These are phyloP conservation scores for Dryas alaskensis DNA, from an alignment of 306 rosid genomes.

Conservation along the genomic window DNA sequence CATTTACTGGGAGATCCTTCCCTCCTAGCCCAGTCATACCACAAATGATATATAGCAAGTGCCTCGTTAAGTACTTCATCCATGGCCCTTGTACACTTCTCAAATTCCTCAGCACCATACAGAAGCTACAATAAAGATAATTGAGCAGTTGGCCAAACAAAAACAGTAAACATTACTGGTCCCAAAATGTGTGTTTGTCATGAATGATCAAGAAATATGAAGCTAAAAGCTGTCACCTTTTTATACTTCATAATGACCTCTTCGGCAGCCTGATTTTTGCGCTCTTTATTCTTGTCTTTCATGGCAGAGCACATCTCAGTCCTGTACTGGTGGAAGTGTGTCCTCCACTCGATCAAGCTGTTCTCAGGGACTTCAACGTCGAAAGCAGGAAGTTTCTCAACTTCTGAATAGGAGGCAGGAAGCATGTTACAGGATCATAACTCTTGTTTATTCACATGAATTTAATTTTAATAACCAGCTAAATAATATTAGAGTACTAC, in stretches of 20 bases:
- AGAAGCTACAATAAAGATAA: slow-evolving; percentile 35
- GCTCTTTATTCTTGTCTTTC: neutral
- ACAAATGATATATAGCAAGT: slow-evolving; percentile 49
- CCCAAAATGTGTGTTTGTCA: too few species aligned
- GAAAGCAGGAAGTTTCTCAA: slow-evolving; percentile 56
- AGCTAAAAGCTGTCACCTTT: slow-evolving; percentile 27
- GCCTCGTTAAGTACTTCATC: slow-evolving; percentile 55
- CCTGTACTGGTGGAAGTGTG: slow-evolving; percentile 29
- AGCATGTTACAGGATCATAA: neutral
- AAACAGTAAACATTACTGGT: too few species aligned
- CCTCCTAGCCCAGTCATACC: slow-evolving; percentile 43
- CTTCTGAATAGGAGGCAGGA: slow-evolving; percentile 34
- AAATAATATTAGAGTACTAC: neutral
- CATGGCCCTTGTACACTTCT: slow-evolving; percentile 33
- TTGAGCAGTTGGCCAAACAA: slow-evolving; percentile 7
- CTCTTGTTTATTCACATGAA: neutral
- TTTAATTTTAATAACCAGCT: neutral
- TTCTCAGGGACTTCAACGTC: slow-evolving; percentile 44
- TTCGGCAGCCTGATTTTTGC: slow-evolving; percentile 36
- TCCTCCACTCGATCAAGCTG: slow-evolving; percentile 40
- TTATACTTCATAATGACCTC: slow-evolving; percentile 40
- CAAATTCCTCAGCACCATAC: slow-evolving; percentile 41
- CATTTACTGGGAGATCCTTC: slow-evolving; percentile 5
- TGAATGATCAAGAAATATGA: too few species aligned
- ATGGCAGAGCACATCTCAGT: slow-evolving; percentile 39